Conservation (phyloP, 2,329 filamentous ascomycete species). For the Xenoacremonium recifei region DNA sequence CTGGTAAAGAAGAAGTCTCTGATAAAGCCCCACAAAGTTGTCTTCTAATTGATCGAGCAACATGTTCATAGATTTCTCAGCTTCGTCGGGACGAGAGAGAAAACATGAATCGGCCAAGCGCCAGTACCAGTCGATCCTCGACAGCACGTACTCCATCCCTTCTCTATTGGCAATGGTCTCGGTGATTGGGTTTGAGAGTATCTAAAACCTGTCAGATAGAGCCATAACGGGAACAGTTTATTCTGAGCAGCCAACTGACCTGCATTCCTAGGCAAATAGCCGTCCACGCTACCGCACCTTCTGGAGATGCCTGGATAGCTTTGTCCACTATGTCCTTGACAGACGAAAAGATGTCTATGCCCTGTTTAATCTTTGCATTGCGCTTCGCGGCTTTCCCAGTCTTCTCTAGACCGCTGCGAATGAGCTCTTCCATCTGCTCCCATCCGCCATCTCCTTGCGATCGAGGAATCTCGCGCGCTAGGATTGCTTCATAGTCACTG, state of each 20-base stretch:
- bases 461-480: too few relatives aligned
- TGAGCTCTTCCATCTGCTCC: conserved; percentile 6
- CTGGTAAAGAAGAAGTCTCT: not conserved
- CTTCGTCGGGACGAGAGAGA: not conserved
- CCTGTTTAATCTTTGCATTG: conserved; percentile 3
- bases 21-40: not conserved
- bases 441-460: too few relatives aligned
- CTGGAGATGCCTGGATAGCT: conserved; percentile 26
- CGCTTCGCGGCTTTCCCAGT: conserved; percentile 1
- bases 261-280: conserved; percentile 33
- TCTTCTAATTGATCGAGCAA: not conserved
- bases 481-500: too few relatives aligned
- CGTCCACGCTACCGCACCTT: conserved; percentile 36
- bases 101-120: not conserved
- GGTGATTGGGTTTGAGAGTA: not conserved
- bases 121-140: not conserved
- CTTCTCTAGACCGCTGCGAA: conserved; percentile 4
- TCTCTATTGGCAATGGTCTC: not conserved
- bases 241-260: conserved; percentile 18
- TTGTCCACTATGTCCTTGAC: conserved; percentile 7
- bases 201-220: too few relatives aligned
- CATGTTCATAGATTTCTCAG: not conserved
- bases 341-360: not conserved
- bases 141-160: not conserved
- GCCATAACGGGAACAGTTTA: too few relatives aligned